phyloP scores from a whole-genome alignment of 208 protist species.

The Zelonia costaricensis region DNA sequence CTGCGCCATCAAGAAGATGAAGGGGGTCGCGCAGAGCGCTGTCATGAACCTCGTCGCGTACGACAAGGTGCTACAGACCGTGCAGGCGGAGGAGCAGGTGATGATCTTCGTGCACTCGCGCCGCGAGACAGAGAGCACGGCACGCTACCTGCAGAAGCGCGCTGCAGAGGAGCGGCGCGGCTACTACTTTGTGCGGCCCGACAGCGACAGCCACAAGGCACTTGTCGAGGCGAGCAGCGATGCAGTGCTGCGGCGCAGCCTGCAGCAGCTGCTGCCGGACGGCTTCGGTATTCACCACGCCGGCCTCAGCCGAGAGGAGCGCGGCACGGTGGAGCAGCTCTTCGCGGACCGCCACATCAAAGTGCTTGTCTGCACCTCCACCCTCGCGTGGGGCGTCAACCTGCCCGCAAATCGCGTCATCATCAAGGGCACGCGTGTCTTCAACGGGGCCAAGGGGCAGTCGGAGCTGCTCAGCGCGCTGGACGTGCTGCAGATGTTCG shows the following conservation, averaged over 20 bases:
- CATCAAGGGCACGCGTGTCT: slow-evolving; percentile 99
- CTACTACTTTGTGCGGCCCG: slow-evolving; percentile 89
- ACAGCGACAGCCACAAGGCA: slow-evolving; percentile 79
- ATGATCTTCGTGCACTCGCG: slow-evolving; percentile 99
- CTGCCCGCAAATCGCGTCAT: slow-evolving; percentile 99
- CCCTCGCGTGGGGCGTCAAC: slow-evolving; percentile 99
- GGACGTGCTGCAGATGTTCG: slow-evolving; percentile 99
- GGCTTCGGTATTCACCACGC: slow-evolving; percentile 99
- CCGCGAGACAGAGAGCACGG: slow-evolving; percentile 98
- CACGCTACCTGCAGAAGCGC: slow-evolving; percentile 87
- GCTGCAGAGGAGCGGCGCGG: slow-evolving; percentile 88
- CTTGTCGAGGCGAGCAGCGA: slow-evolving; percentile 67
- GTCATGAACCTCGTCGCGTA: slow-evolving; percentile 99
- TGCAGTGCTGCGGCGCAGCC: slow-evolving; percentile 36
- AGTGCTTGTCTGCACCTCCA: slow-evolving; percentile 99
- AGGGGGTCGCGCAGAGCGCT: slow-evolving; percentile 92
- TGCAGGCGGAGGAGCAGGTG: slow-evolving; percentile 93
- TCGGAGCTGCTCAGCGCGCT: slow-evolving; percentile 96
- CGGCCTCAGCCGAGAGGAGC: slow-evolving; percentile 96
- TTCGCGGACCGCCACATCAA: slow-evolving; percentile 97
- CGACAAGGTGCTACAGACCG: slow-evolving; percentile 95
- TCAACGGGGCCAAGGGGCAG: slow-evolving; percentile 95
- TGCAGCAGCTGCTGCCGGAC: slow-evolving; percentile 89
- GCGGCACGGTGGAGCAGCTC: slow-evolving; percentile 97
- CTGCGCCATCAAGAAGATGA: slow-evolving; percentile 97